phyloP scores from a whole-genome alignment of 805 yeast species.

The Schwanniomyces yamadae region DNA sequence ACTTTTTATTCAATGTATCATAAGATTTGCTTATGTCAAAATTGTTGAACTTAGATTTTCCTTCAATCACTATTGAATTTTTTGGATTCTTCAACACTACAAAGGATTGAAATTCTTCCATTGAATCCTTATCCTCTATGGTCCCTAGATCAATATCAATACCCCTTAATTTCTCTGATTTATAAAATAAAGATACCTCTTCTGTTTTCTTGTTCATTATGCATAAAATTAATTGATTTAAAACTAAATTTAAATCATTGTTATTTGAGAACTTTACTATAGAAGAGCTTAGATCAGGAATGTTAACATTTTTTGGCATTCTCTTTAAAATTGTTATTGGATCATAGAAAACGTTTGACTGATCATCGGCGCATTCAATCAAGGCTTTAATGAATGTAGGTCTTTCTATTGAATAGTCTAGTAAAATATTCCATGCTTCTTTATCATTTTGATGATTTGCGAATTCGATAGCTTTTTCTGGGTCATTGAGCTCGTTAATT shows the following conservation, averaged over 20 bases:
- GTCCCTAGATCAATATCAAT: conserved; percentile 20
- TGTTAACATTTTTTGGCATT: conserved; percentile 60
- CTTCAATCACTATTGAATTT: conserved; percentile 3
- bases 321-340: conserved; percentile 67
- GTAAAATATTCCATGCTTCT: conserved; percentile 78
- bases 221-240: conserved; percentile 53
- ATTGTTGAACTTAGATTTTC: conserved; percentile 3
- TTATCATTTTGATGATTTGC: conserved; percentile 64
- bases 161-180: conserved; percentile 24
- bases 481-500: conserved; percentile 73
- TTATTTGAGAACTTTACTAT: conserved; percentile 62
- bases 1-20: conserved; percentile 15
- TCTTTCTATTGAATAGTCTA: conserved; percentile 66
- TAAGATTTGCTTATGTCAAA: conserved; percentile 3
- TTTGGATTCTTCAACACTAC: conserved; percentile 11
- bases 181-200: conserved; percentile 21
- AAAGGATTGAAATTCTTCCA: conserved; percentile 28
- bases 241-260: conserved; percentile 51
- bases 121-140: conserved; percentile 18
- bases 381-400: conserved; percentile 78
- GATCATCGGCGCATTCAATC: conserved; percentile 64
- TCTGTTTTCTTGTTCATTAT: conserved; percentile 34
- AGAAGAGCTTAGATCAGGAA: conserved; percentile 64
- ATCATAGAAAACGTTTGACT: conserved; percentile 43
- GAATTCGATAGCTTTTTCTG: conserved; percentile 76